Conservation (phyloP, 148 eudicot species). For the Rhododendron molle region DNA sequence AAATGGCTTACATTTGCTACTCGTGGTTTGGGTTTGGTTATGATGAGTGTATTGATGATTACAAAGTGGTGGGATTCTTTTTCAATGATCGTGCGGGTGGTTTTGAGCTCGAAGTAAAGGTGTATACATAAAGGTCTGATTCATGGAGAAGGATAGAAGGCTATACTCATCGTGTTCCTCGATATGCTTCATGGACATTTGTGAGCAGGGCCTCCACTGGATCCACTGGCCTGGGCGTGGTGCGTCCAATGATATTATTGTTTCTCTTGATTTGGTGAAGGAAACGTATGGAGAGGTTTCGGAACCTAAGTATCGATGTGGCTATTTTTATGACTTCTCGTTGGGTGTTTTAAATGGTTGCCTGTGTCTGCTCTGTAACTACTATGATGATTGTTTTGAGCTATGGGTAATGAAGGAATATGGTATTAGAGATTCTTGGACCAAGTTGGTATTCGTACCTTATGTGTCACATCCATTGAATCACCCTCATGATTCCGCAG, state of each 20-base stretch:
- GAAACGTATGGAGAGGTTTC: background rate
- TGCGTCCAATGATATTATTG: background rate
- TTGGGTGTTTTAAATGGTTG: background rate
- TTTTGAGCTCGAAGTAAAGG: constrained; percentile 10
- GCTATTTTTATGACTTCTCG: no score
- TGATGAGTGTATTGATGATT: constrained; percentile 27
- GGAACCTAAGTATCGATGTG: background rate
- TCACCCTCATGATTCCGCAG: no score
- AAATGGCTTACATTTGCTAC: background rate
- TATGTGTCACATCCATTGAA: background rate
- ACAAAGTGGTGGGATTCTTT: constrained; percentile 21
- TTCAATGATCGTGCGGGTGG: background rate
- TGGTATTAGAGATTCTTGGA: background rate
- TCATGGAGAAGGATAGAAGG: constrained; percentile 21
- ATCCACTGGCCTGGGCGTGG: background rate
- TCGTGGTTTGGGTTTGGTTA: constrained; percentile 30
- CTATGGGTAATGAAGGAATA: background rate
- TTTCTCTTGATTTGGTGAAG: background rate
- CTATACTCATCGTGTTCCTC: background rate
- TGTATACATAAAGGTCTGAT: constrained; percentile 20
- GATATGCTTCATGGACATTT: background rate
- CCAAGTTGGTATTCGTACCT: background rate
- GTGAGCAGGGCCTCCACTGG: background rate
- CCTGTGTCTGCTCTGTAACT: background rate
- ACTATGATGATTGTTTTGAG: background rate